Conservation (phyloP, 352 stramenopile species). For the Phytophthora cryptogea region DNA sequence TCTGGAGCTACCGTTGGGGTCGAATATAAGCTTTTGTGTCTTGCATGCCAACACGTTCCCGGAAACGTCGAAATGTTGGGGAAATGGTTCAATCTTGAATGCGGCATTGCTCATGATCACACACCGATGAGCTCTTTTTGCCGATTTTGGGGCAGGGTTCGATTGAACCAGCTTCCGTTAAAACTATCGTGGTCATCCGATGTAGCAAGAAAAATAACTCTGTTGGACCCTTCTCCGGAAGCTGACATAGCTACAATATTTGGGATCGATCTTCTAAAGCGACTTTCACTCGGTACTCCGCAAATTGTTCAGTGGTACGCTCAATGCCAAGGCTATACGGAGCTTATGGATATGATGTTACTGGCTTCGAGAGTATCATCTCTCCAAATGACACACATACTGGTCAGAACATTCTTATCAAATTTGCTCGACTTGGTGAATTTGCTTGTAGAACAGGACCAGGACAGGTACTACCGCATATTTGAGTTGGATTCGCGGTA, state of each 20-base stretch:
- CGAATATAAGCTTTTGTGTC: constrained; percentile 20
- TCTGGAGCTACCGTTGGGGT: constrained; percentile 4
- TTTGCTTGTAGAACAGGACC: constrained; percentile 4
- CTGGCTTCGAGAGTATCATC: constrained; percentile 13
- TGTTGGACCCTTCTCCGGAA: constrained; percentile 14
- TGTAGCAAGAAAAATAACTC: constrained; percentile 5
- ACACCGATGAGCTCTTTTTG: constrained; percentile 8
- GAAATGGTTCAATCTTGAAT: constrained; percentile 2
- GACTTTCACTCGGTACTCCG: constrained; percentile 3
- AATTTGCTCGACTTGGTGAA: constrained; percentile 24
- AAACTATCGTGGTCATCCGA: constrained; percentile 3
- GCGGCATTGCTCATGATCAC: neutral
- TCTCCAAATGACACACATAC: constrained; percentile 23
- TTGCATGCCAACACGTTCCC: constrained; percentile 13
- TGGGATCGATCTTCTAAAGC: constrained; percentile 17
- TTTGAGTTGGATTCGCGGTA: constrained; percentile 27
- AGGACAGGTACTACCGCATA: constrained; percentile 14
- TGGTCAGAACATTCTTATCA: constrained; percentile 18
- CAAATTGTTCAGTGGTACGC: constrained; percentile 11
- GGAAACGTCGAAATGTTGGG: constrained; percentile 9
- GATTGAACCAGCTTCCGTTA: constrained; percentile 7
- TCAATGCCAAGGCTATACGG: constrained; percentile 13
- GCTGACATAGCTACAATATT: constrained; percentile 9
- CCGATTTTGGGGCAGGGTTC: constrained; percentile 19
- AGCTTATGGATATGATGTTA: constrained; percentile 22